phyloP scores from a whole-genome alignment of 2,329 filamentous ascomycete genomes.

The Ophiostoma tasmaniense region DNA sequence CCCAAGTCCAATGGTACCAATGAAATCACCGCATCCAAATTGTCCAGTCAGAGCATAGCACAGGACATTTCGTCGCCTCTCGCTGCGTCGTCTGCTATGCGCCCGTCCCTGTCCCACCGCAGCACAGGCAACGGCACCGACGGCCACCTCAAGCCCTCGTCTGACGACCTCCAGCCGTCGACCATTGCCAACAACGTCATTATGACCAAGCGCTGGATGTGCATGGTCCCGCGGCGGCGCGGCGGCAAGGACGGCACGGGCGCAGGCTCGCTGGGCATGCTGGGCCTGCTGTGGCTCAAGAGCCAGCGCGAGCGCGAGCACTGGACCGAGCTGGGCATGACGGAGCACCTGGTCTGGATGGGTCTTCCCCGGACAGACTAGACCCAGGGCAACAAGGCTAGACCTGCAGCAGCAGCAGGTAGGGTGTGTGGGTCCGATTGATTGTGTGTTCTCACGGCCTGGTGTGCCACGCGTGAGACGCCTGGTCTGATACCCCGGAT shows the following conservation, averaged over 20 bases:
- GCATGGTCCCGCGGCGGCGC: slow-evolving; percentile 28
- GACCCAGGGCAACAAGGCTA: neutral
- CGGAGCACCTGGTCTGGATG: slow-evolving; percentile 22
- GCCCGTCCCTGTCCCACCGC: slow-evolving; percentile 3
- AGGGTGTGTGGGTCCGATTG: neutral
- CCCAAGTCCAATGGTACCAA: neutral
- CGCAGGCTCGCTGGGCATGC: slow-evolving; percentile 30
- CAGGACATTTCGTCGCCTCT: neutral
- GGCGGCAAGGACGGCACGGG: slow-evolving; percentile 23
- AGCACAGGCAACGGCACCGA: slow-evolving; percentile 6
- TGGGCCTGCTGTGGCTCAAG: slow-evolving; percentile 28
- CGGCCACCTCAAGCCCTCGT: slow-evolving; percentile 12
- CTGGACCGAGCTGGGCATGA: slow-evolving; percentile 24
- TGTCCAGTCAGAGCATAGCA: neutral
- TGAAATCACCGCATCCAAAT: neutral
- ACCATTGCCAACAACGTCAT: slow-evolving; percentile 28
- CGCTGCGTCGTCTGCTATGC: neutral
- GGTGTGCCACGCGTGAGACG: neutral
- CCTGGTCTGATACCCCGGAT: neutral
- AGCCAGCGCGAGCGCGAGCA: slow-evolving; percentile 22
- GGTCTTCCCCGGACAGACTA: slow-evolving; percentile 16
- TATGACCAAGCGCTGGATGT: slow-evolving; percentile 27
- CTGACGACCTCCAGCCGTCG: slow-evolving; percentile 12
- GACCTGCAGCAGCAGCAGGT: neutral
- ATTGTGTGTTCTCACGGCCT: neutral